Percentiles rank a stretch among this genome's conserved stretches.
These are phyloP conservation scores for Apiospora saccharicola DNA, from an alignment of 2,329 filamentous ascomycete species.

Conservation along the genomic window DNA sequence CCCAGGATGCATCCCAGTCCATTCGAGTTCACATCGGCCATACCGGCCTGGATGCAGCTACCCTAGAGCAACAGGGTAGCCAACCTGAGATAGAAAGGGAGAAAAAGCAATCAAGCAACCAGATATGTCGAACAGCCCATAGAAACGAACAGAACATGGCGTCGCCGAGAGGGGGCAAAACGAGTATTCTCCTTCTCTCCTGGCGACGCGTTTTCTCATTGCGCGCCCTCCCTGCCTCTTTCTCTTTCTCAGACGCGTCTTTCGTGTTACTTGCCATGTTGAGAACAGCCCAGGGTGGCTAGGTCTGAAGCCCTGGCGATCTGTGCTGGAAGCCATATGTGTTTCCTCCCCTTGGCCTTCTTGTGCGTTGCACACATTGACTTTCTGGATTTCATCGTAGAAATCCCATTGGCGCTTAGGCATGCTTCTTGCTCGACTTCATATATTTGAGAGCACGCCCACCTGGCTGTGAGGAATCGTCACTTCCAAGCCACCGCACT, in stretches of 20 bases:
- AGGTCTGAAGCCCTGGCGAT: slow-evolving; percentile 6
- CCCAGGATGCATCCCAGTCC: neutral
- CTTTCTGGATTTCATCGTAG: no score
- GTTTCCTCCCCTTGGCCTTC: no score
- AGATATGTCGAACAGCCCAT: neutral
- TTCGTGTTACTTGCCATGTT: neutral
- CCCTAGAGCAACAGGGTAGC: neutral
- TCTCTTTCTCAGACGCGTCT: neutral
- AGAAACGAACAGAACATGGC: neutral
- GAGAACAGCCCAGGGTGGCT: neutral
- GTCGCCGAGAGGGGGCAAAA: neutral
- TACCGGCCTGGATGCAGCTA: neutral
- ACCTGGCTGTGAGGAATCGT: no score
- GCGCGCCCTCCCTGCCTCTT: neutral
- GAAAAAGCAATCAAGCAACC: neutral
- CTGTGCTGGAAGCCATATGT: neutral
- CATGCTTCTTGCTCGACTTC: no score
- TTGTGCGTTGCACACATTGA: no score
- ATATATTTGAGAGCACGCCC: no score
- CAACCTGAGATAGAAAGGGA: neutral
- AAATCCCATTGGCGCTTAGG: no score
- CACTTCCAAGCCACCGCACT: no score
- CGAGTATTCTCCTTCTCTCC: neutral
- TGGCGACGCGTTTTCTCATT: neutral
- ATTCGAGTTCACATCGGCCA: neutral